These are phyloP conservation scores for Misopates orontium DNA, from an alignment of 257 asterid genomes.

Conservation along the genomic window DNA sequence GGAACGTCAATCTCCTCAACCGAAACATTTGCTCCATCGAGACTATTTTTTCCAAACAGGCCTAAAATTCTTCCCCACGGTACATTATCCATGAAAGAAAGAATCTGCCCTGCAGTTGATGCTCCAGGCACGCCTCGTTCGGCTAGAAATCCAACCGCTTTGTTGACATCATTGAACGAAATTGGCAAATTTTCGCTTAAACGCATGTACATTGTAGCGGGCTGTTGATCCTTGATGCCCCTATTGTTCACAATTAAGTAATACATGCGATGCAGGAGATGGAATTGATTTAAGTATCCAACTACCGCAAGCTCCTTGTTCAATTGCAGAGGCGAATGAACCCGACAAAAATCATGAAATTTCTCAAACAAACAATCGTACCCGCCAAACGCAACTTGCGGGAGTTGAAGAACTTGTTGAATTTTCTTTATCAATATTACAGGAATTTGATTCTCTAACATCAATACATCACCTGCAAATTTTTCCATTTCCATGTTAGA, in stretches of 20 bases:
- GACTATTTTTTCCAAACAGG: background rate
- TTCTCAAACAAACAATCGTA: background rate
- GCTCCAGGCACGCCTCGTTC: background rate
- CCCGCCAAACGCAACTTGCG: background rate
- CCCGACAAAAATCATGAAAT: constrained; percentile 16
- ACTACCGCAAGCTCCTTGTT: background rate
- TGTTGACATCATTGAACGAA: background rate
- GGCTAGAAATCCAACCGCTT: background rate
- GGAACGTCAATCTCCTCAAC: constrained; percentile 20
- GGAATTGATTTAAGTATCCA: background rate
- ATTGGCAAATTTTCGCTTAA: too few relatives aligned
- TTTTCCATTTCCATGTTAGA: background rate
- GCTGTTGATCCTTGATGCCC: too few relatives aligned
- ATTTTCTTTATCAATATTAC: constrained; percentile 22
- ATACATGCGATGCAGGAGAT: constrained; percentile 40
- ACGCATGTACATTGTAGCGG: too few relatives aligned
- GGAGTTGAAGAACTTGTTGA: background rate
- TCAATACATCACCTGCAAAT: constrained; percentile 28
- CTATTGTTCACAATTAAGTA: constrained; percentile 26
- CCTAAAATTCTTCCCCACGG: background rate
- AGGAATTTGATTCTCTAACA: constrained; percentile 60
- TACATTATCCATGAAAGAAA: background rate
- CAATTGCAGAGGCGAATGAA: constrained; percentile 37
- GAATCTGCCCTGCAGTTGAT: background rate
- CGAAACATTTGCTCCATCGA: background rate